A percentile compares a stretch with the other conserved stretches of the same genome.
Evolutionary conservation across 2,329 filamentous ascomycete species (phyloP).

Genomic region (Fusarium sp.): DNA sequence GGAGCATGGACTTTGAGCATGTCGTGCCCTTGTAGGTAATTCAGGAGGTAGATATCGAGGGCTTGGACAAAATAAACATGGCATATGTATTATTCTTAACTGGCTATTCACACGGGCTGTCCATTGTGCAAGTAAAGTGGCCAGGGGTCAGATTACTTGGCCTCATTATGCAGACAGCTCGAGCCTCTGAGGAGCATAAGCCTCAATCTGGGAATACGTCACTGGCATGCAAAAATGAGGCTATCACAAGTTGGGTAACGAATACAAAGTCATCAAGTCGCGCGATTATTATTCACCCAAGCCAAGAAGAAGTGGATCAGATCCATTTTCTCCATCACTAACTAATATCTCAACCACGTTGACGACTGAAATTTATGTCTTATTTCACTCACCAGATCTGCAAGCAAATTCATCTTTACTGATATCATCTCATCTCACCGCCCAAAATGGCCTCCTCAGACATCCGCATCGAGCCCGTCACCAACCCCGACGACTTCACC

Average conservation of each 20-base stretch:
- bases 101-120: too few relatives aligned
- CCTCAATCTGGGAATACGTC: too few relatives aligned
- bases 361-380: neutral
- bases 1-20: neutral
- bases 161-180: too few relatives aligned
- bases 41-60: neutral
- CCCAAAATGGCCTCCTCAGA: slow-evolving; percentile 9
- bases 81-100: too few relatives aligned
- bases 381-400: neutral
- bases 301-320: slow-evolving; percentile 24
- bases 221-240: neutral
- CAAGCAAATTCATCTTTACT: neutral
- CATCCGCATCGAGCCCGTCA: slow-evolving; percentile 45
- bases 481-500: slow-evolving; percentile 44
- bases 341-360: slow-evolving; percentile 24
- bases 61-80: too few relatives aligned
- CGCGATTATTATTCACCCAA: neutral
- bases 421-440: slow-evolving; percentile 2
- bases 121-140: too few relatives aligned
- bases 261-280: neutral
- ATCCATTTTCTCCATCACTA: slow-evolving; percentile 8
- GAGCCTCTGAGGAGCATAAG: too few relatives aligned
- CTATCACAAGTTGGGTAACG: neutral
- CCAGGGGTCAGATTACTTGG: too few relatives aligned
- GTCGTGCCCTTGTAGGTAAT: neutral